Evolutionary conservation across 306 rosid genomes (phyloP).

Genomic region (Cicer judaicum): DNA sequence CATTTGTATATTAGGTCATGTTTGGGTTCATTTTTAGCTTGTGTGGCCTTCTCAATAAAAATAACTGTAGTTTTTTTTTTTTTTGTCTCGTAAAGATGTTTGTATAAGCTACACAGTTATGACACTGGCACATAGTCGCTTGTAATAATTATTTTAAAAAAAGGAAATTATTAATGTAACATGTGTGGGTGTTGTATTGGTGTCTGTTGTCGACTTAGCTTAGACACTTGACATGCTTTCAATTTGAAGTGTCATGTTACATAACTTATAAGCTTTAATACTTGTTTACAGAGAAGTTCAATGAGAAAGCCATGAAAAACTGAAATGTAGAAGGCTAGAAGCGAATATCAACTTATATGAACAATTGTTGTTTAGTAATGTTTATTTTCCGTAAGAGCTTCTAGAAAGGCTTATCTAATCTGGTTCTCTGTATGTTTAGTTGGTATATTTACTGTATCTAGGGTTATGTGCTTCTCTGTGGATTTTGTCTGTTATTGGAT

Average conservation of each 20-base stretch:
- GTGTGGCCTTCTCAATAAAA: background rate
- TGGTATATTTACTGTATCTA: constrained; percentile 18
- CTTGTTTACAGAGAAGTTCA: background rate
- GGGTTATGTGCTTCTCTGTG: constrained; percentile 31
- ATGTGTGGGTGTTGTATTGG: background rate
- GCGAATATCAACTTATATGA: background rate
- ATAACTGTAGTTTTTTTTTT: background rate
- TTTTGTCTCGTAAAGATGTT: background rate
- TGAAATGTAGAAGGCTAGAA: background rate
- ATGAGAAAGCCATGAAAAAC: background rate
- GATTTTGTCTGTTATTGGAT: constrained; percentile 29
- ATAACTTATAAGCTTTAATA: background rate
- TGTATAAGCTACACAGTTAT: background rate
- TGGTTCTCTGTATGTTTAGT: constrained; percentile 19
- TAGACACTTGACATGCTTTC: background rate
- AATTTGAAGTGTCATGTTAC: background rate
- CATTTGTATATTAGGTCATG: background rate
- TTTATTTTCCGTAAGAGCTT: background rate
- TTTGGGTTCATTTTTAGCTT: background rate
- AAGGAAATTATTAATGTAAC: background rate
- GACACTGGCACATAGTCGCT: background rate
- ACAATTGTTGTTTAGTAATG: background rate
- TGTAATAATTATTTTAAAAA: background rate
- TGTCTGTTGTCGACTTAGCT: background rate
- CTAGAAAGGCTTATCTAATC: background rate